Base-by-base conservation (phyloP, 164 flowering plant genomes). In the Piper longum region DNA sequence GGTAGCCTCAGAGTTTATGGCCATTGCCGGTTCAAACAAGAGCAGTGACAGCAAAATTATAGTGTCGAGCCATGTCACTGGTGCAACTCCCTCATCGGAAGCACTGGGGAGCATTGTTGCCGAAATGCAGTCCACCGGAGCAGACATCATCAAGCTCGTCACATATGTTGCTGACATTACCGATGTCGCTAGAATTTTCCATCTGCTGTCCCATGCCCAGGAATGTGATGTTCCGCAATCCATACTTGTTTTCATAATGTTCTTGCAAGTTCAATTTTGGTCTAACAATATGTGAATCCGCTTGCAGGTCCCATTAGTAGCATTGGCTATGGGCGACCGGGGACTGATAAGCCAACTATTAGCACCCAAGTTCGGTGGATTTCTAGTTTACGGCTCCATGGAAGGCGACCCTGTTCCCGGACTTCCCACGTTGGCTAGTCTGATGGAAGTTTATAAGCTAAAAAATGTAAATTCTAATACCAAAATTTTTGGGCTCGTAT, bases 81-180 rank as follows among this genome's bases (percentile, higher is more conserved):
- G 85, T 57, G 60, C 55, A 41, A 95, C 97, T 71, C 99, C 99
- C 51, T 81, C 93, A 43, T 72, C 74, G 67, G 97, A 95, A 72
- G 96, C 87, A 17, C 80, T 91, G 65, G 83, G 87, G 13, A 76
- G 78, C 69, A 89, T 91, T 71, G 93, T 85, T 58, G 88, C 85
- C 51, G 76, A 67, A 56, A 87, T 91, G 69, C 99, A 88, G 77
- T 82, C 86, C 43, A 74, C 86, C 71, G 97, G 99, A 67, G 99
- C 99, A 69, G 99, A 95, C 74, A 83, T 91, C 59, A 96, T 95
- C 60, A 95, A 95, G 76, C 78, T 95, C 67, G 97, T 95, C n/a
- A 91, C 97, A 19, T 82, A 88, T 70, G 97, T 96, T 41, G 41
- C 73, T 66, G 90, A 95, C 59, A 82, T 91, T 59, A 82, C 87